Conservation (phyloP, 2,329 filamentous ascomycete genomes). For the Colletotrichum tabaci region DNA sequence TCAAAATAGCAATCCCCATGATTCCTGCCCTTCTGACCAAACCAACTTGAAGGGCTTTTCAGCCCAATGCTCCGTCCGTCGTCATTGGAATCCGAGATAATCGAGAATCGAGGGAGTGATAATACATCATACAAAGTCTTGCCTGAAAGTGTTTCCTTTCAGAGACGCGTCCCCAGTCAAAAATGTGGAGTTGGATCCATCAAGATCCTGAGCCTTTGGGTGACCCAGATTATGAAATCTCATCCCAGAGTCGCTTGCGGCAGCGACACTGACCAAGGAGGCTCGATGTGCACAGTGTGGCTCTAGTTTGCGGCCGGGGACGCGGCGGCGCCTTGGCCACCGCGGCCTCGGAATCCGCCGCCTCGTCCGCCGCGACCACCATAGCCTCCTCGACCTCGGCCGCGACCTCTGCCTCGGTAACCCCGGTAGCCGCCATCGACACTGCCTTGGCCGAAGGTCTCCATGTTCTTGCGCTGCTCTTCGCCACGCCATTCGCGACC, state of each 20-base stretch:
- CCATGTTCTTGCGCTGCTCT: constrained; percentile 95
- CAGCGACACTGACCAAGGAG: background rate
- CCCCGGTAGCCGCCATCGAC: constrained; percentile 86
- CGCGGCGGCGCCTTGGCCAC: constrained; percentile 40
- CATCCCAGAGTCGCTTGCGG: background rate
- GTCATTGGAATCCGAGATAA: constrained; percentile 39
- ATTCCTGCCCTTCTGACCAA: constrained; percentile 39
- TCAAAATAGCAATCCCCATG: constrained; percentile 41
- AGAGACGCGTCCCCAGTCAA: constrained; percentile 14
- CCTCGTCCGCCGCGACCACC: constrained; percentile 56
- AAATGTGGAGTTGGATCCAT: constrained; percentile 19
- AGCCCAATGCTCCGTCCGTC: constrained; percentile 36
- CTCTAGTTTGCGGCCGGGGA: constrained; percentile 35
- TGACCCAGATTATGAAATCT: background rate
- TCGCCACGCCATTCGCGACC: constrained; percentile 92
- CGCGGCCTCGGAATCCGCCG: constrained; percentile 51
- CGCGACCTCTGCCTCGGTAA: constrained; percentile 85
- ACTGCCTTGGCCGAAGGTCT: constrained; percentile 97
- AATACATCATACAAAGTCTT: constrained; percentile 40
- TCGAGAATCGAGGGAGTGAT: constrained; percentile 35
- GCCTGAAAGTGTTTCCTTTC: constrained; percentile 24
- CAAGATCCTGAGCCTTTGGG: constrained; percentile 14
- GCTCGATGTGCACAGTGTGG: too few species aligned
- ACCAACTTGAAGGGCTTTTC: constrained; percentile 25
- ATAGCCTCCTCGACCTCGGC: constrained; percentile 72